Evolutionary conservation across 108 stramenopile genomes (phyloP), one percentile per base, ranked within the genome.

Genomic region (Cyclotella choctawhatcheeana): DNA sequence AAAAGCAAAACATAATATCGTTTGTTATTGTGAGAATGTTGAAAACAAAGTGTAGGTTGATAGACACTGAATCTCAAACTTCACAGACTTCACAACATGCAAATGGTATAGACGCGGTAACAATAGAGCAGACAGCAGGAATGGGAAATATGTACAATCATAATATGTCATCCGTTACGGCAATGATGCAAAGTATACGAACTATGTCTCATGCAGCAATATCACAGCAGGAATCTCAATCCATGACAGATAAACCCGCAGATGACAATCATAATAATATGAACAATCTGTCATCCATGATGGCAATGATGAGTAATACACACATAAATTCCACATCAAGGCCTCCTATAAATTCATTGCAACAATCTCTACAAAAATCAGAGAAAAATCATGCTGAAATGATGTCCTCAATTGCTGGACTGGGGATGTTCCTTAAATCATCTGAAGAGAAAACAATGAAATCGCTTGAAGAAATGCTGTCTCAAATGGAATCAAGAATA

Each of bases 351-450:
- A 77, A 45, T 18, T 58, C 34, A 60, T 10, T 40, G 2, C 44
- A 71, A 24, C 47, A 61, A 50, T 24, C 22, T 43, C 71, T 51
- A 25, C 51, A 60, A 18, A 58, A 63, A 47, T 60, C 63, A 35
- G 62, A 69, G 32, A 63, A 56, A 34, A 51, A 59, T 60, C 76
- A 76, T 22, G 62, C 67, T 20, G 76, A 76, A 76, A 48, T 78
- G 37, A 65, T 78, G 45, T 58, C 69, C 8, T 65, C 77, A n/a
- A 47, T 78, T 34, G 69, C 64, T 33, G 77, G 77, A 30, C 54
- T 78, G 32, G 77, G 77, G 48, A 58, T 78, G 30, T 78, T 78
- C 47, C 58, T 78, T 20, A 78, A 71, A 44, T 71, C 69, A 27
- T 78, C 70, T 0, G 77, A 78, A 58, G 77, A 78, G 25, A 52